These are phyloP conservation scores for Pseudocercospora vitis DNA, from an alignment of 2,329 filamentous ascomycete species.

Conservation along the genomic window DNA sequence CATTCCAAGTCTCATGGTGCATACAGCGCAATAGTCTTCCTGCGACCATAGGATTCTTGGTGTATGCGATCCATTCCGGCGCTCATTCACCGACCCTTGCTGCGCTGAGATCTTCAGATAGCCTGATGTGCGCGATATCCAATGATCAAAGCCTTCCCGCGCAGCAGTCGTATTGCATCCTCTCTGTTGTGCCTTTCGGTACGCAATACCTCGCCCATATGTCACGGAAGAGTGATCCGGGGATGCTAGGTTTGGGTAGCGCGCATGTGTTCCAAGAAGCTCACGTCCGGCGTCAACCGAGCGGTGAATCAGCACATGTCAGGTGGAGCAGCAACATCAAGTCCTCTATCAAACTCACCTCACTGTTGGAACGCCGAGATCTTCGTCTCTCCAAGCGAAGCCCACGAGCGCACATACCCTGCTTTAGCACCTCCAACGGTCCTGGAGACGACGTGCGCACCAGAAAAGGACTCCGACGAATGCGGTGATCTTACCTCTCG, in stretches of 20 bases:
- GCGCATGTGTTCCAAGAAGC: neutral
- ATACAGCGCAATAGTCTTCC: too few species aligned
- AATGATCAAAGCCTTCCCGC: too few species aligned
- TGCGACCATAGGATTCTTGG: too few species aligned
- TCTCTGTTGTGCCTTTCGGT: too few species aligned
- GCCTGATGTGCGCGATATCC: too few species aligned
- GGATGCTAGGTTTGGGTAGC: constrained; percentile 1
- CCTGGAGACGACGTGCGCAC: neutral
- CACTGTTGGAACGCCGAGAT: neutral
- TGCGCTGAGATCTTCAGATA: too few species aligned
- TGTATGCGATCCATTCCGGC: too few species aligned
- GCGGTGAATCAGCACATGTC: neutral
- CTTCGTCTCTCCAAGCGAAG: neutral
- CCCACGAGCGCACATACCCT: neutral
- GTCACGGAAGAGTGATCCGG: neutral
- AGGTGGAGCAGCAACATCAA: neutral
- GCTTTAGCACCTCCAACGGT: neutral
- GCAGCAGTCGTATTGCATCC: too few species aligned
- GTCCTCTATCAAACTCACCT: neutral
- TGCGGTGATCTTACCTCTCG: neutral
- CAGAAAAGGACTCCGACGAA: neutral
- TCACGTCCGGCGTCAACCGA: neutral
- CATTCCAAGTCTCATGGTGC: too few species aligned
- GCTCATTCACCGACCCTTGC: too few species aligned
- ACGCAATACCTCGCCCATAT: too few species aligned